A percentile compares a stretch with the other conserved stretches of the same genome.
Conservation (phyloP, 345 rosid genomes). For the Syzygium oleosum region DNA sequence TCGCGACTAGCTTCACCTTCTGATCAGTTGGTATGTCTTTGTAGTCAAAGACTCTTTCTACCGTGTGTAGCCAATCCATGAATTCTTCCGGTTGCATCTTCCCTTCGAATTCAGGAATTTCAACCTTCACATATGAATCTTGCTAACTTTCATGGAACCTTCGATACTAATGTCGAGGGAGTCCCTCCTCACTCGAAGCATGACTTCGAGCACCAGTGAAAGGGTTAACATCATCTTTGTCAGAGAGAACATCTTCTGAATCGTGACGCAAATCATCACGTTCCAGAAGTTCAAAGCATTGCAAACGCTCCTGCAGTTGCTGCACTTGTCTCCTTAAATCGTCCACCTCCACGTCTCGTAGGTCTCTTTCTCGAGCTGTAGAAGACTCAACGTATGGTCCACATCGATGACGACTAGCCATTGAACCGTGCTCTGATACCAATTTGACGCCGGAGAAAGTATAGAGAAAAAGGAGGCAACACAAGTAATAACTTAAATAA, state of each 20-base stretch:
- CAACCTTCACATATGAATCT: neutral
- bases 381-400: neutral
- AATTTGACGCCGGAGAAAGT: neutral
- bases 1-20: neutral
- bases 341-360: neutral
- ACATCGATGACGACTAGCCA: fast-evolving
- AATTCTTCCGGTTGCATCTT: neutral
- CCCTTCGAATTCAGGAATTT: neutral
- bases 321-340: neutral
- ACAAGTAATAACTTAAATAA: neutral
- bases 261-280: fast-evolving
- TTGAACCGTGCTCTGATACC: neutral
- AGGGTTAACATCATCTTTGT: neutral
- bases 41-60: neutral
- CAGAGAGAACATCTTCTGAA: neutral
- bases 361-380: no score
- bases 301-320: neutral
- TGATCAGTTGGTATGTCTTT: no score
- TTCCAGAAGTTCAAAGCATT: fast-evolving
- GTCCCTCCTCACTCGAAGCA: neutral
- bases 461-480: neutral
- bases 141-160: neutral
- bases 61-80: neutral
- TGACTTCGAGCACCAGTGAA: neutral
- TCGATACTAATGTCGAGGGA: fast-evolving